phyloP scores from a whole-genome alignment of 208 protist genomes.

The Ichthyophonus hoferi region DNA sequence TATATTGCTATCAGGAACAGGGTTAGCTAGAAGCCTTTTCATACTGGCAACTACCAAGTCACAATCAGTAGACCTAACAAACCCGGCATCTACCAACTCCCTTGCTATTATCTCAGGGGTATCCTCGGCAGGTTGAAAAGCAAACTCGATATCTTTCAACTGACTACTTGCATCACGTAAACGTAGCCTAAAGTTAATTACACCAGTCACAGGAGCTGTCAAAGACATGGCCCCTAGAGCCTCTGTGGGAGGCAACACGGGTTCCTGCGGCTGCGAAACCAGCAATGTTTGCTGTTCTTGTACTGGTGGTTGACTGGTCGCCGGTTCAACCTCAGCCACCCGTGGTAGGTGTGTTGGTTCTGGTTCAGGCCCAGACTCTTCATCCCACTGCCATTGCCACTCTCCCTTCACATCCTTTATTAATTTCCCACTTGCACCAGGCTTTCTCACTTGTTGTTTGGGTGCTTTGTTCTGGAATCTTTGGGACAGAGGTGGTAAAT shows the following conservation, averaged over 20 bases:
- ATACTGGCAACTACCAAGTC: background rate
- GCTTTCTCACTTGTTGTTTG: background rate
- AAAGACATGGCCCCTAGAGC: background rate
- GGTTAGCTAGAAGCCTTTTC: background rate
- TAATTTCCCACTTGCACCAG: background rate
- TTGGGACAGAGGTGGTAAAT: conserved; percentile 31
- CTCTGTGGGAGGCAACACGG: background rate
- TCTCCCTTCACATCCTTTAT: conserved; percentile 10
- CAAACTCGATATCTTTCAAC: conserved; percentile 43
- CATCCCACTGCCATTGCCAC: conserved; percentile 24
- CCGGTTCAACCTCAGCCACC: background rate
- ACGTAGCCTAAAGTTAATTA: background rate
- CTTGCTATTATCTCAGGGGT: conserved; percentile 30
- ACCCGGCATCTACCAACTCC: conserved; percentile 35
- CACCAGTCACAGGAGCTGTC: background rate
- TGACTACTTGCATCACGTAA: conserved; percentile 22
- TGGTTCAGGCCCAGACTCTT: background rate
- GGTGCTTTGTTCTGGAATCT: conserved; percentile 7
- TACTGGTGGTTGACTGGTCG: background rate
- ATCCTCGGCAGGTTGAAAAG: background rate
- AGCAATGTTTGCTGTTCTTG: background rate
- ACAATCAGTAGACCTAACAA: conserved; percentile 3
- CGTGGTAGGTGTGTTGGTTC: background rate
- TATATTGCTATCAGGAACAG: background rate
- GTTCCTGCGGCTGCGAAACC: background rate